phyloP scores from a whole-genome alignment of 2,329 filamentous ascomycete species.

The Calonectria henricotiae region DNA sequence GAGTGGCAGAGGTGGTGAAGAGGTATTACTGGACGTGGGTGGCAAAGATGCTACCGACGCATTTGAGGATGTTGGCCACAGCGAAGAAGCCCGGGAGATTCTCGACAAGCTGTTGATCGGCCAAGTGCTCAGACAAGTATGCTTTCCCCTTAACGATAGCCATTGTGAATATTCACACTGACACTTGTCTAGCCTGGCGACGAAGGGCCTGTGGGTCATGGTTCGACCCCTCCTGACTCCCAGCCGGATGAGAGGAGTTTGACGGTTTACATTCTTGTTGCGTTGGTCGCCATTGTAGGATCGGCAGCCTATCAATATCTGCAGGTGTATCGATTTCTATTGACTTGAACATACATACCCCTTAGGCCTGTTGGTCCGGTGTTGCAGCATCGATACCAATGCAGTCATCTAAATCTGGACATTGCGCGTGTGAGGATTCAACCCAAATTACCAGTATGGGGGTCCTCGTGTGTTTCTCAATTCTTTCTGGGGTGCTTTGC shows the following conservation, averaged over 20 bases:
- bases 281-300: not conserved
- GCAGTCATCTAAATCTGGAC: not conserved
- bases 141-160: not conserved
- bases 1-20: slow-evolving; percentile 32
- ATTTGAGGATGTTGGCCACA: slow-evolving; percentile 39
- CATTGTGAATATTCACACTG: not conserved
- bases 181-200: slow-evolving; percentile 20
- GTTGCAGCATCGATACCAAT: not conserved
- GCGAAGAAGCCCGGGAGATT: slow-evolving; percentile 35
- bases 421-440: not conserved
- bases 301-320: slow-evolving; percentile 15
- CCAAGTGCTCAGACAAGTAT: not conserved
- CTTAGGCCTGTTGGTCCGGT: not conserved
- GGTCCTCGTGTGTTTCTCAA: no score
- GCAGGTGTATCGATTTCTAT: not conserved
- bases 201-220: not conserved
- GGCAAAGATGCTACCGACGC: slow-evolving; percentile 37
- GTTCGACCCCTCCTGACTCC: not conserved
- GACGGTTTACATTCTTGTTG: slow-evolving; percentile 1
- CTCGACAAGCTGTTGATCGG: slow-evolving; percentile 15
- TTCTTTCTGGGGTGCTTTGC: no score
- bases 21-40: slow-evolving; percentile 26
- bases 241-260: not conserved
- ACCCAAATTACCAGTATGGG: not conserved
- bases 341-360: not conserved